phyloP scores from a whole-genome alignment of 1,284 basidiomycete genomes.

The Cryptococcus maquisensis region DNA sequence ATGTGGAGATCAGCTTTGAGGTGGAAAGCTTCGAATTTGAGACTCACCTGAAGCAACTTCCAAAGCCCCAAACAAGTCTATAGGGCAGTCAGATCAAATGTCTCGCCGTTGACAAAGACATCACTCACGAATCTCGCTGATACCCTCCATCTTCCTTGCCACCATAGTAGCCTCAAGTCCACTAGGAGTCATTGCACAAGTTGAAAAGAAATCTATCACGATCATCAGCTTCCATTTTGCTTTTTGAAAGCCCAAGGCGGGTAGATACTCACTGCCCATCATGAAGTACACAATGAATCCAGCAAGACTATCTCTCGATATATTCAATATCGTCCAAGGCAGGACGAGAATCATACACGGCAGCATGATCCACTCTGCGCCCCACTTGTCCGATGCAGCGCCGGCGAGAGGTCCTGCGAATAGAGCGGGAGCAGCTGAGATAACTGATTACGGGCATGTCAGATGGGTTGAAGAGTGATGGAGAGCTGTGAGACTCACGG shows the following conservation, averaged over 20 bases:
- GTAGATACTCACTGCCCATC: constrained; percentile 11
- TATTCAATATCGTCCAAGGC: constrained; percentile 64
- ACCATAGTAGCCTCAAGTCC: constrained; percentile 29
- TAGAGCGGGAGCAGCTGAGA: constrained; percentile 60
- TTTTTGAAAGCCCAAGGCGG: no score
- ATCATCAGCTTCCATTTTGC: no score
- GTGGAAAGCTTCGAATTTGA: neutral
- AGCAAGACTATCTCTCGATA: constrained; percentile 55
- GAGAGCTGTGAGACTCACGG: constrained; percentile 21
- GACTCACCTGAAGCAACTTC: constrained; percentile 40
- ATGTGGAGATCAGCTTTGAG: no score
- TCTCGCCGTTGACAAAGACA: neutral
- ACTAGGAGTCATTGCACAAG: constrained; percentile 22
- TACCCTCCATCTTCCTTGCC: constrained; percentile 27
- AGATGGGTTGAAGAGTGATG: neutral
- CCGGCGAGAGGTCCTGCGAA: constrained; percentile 62
- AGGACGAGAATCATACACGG: constrained; percentile 56
- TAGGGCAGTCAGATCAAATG: neutral
- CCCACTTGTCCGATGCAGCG: constrained; percentile 58
- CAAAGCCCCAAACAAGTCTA: constrained; percentile 43
- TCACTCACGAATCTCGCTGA: constrained; percentile 38
- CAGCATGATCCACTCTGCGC: constrained; percentile 58
- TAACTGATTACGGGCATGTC: constrained; percentile 45
- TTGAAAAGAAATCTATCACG: constrained; percentile 15
- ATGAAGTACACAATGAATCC: constrained; percentile 54